Percentiles rank a stretch among this genome's conserved stretches.
Evolutionary conservation across 208 protist species (phyloP).

Genomic region (Naegleria fowleri): DNA sequence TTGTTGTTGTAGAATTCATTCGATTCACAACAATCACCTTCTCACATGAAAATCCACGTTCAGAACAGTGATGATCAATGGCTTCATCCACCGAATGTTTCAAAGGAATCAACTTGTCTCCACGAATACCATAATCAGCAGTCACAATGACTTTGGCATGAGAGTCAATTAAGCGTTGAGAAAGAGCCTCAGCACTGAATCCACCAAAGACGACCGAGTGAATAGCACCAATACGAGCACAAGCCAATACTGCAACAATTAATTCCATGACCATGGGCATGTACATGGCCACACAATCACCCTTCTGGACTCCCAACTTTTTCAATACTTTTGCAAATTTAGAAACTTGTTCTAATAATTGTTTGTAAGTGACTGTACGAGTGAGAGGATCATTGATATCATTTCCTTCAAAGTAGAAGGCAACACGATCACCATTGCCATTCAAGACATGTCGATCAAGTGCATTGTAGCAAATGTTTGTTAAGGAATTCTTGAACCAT

Average conservation of each 20-base stretch:
- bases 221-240: slow-evolving; percentile 89
- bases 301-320: slow-evolving; percentile 68
- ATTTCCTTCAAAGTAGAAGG: slow-evolving; percentile 79
- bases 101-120: slow-evolving; percentile 72
- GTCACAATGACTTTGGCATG: slow-evolving; percentile 64
- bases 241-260: slow-evolving; percentile 87
- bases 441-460: slow-evolving; percentile 68
- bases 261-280: slow-evolving; percentile 89
- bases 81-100: slow-evolving; percentile 76
- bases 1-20: not conserved
- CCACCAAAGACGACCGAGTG: slow-evolving; percentile 71
- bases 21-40: not conserved
- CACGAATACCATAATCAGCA: slow-evolving; percentile 66
- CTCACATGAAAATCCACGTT: not conserved
- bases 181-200: slow-evolving; percentile 62
- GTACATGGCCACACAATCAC: slow-evolving; percentile 89
- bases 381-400: slow-evolving; percentile 45
- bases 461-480: slow-evolving; percentile 77
- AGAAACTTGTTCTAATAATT: slow-evolving; percentile 69
- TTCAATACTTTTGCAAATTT: slow-evolving; percentile 78
- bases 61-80: not conserved
- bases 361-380: slow-evolving; percentile 64
- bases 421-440: slow-evolving; percentile 60
- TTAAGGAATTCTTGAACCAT: slow-evolving; percentile 70
- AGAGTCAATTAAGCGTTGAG: slow-evolving; percentile 57